Conservation (phyloP, 345 rosid genomes). For the Capsella bursapastoris region DNA sequence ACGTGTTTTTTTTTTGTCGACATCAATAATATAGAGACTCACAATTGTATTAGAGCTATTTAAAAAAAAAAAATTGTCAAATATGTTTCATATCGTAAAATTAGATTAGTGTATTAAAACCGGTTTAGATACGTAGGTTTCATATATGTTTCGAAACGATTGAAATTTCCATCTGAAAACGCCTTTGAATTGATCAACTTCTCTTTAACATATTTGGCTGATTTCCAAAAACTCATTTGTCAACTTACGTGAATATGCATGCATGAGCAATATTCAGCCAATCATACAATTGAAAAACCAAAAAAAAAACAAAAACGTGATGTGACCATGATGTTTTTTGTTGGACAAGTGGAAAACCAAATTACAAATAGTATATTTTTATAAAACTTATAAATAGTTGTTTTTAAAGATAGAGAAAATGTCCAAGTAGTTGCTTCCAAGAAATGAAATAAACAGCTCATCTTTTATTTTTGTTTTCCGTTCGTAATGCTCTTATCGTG, state of each 20-base stretch:
- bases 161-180: too few relatives aligned
- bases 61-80: too few relatives aligned
- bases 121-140: too few relatives aligned
- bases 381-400: constrained; percentile 6
- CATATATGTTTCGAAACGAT: too few relatives aligned
- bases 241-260: too few relatives aligned
- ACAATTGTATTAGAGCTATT: too few relatives aligned
- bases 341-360: constrained; percentile 15
- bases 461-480: not conserved
- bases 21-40: too few relatives aligned
- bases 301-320: not conserved
- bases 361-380: not conserved
- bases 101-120: too few relatives aligned
- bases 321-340: not conserved
- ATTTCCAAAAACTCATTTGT: not conserved
- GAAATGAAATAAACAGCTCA: constrained; percentile 40
- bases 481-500: constrained; percentile 40
- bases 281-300: not conserved
- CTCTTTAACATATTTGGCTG: too few relatives aligned
- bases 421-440: constrained; percentile 44
- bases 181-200: too few relatives aligned
- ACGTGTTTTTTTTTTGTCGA: too few relatives aligned
- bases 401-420: constrained; percentile 26
- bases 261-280: not conserved
- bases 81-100: too few relatives aligned